Percentiles rank a stretch among this genome's conserved stretches.
phyloP scores from a whole-genome alignment of 352 stramenopile genomes.

The Pythium chondricola region DNA sequence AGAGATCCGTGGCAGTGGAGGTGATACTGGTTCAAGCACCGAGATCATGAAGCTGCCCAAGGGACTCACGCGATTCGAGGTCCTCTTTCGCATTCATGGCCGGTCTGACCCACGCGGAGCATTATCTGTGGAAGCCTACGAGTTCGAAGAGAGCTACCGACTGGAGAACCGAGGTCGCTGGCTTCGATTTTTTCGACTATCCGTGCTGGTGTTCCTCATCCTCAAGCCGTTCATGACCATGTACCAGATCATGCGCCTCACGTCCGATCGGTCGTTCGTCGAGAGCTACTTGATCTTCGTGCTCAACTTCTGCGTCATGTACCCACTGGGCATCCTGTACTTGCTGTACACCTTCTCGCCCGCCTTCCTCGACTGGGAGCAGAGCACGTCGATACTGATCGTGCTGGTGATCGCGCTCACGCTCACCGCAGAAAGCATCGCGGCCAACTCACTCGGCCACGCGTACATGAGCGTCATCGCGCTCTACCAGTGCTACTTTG shows the following conservation, averaged over 20 bases:
- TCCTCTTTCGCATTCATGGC: constrained; percentile 52
- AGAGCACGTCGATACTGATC: constrained; percentile 40
- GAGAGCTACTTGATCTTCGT: constrained; percentile 66
- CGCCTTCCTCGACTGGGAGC: constrained; percentile 51
- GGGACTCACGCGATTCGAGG: constrained; percentile 58
- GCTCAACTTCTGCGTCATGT: constrained; percentile 77
- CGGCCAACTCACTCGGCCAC: constrained; percentile 61
- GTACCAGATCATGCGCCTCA: constrained; percentile 52
- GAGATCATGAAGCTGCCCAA: constrained; percentile 76
- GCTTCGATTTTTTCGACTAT: constrained; percentile 64
- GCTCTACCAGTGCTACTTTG: constrained; percentile 81
- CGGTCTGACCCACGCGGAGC: constrained; percentile 13
- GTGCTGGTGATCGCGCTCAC: constrained; percentile 53
- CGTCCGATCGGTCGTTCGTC: constrained; percentile 36
- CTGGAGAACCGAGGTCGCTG: constrained; percentile 60
- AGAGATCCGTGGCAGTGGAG: constrained; percentile 8
- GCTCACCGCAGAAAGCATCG: constrained; percentile 58
- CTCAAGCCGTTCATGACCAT: constrained; percentile 75
- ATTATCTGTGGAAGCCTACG: constrained; percentile 43
- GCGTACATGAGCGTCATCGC: constrained; percentile 75
- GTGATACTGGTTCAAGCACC: constrained; percentile 11
- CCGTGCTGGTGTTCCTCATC: constrained; percentile 55
- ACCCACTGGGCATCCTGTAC: constrained; percentile 48
- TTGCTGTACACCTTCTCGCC: constrained; percentile 70
- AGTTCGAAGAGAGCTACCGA: constrained; percentile 73